Base-by-base conservation (phyloP, 2,329 filamentous ascomycete species). In the Geosmithia flava region DNA sequence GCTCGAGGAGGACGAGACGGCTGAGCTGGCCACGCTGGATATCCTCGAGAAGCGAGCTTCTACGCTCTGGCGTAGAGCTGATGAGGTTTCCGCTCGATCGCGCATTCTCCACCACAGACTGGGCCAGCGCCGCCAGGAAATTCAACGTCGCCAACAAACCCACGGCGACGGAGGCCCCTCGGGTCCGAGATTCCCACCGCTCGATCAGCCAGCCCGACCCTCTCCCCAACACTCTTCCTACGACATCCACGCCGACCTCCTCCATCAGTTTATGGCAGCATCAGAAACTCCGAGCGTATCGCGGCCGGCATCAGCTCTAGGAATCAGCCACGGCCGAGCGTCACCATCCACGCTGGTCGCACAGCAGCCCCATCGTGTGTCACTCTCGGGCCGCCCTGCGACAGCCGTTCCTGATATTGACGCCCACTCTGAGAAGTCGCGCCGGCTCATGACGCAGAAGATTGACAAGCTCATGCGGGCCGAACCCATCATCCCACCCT, bases 1-100 rank as follows among this genome's bases (percentile, higher is more conserved):
- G 1, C 82, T 93, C 45, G 80, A 85, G 50, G 87, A 94, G 59
- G 88, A 95, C 59, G 89, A 95, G 65, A 80, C 83, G 59, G 87
- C 88, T 54, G 88, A 95, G 61, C 65, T 94, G 39, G 87, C 82
- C 13, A 91, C 87, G 0, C 69, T 94, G 56, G 87, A 93, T 56
- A 90, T 94, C 46, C 65, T 95, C 27, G 87, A 95, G 63, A 80
- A 83, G 62, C 84, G 87, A 52, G 69, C 94, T 37, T 78, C 80
- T 39, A 76, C 85, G 54, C 76, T 95, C 42, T 88, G 86, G 55
- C 87, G 87, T 59, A 80, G 83, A 58, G 87, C 88, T 3, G 88
- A 94, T 59, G 83, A 87, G 68, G 81, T 76, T 16, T 72, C 72
- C 16, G 65, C 68, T 30, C 68, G 67, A 53, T 72, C 87, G 13